Base-by-base conservation (phyloP, 257 asterid species). In the Solanum verrucosum region DNA sequence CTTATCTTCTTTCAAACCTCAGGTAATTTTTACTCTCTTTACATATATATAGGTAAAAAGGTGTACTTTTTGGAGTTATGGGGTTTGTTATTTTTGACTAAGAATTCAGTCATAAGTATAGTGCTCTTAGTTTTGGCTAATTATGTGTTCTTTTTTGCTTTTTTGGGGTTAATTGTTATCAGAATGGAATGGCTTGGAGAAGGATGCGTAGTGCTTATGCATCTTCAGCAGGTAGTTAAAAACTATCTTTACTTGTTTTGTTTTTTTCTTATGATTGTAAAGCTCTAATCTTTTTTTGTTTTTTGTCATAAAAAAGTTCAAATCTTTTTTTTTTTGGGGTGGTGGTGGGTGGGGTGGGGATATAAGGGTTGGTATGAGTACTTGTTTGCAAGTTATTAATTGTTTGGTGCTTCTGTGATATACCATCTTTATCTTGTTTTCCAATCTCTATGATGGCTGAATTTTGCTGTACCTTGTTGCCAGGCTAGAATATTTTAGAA, bases 161-260 rank as follows among this genome's bases (percentile, higher is more conserved):
- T 10, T 10, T 56, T 21, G 33, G 88, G 60, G 23, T 82, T 49
- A 44, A 83, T 73, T 52, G 21, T 84, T 84, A 33, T 38, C 93
- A 96, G 98, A 88, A 84, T 90, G 89, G 88, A 65, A 87, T 87
- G 89, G 73, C 87, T 71, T 89, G 94, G 93, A 88, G 91, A 88
- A 92, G 95, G 92, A 87, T 81, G 71, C 91, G 37, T 85, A 88
- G 87, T 68, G 90, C 91, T 65, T 60, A 83, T 56, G 93, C 92
- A 40, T 89, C 92, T 81, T 89, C 94, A 29, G 60, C 93, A 27
- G 98, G 98, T 93, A 85, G 75, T 46, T 75, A 7, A 70, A 20
- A 3, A 5, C 88, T 38, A 68, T 87, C 4, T 84, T 77, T 52
- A 27, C 56, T 71, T 89, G 85, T 37, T 79, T 79, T 71, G 60